Conservation (phyloP, 345 rosid species). For the Mangifera indica region DNA sequence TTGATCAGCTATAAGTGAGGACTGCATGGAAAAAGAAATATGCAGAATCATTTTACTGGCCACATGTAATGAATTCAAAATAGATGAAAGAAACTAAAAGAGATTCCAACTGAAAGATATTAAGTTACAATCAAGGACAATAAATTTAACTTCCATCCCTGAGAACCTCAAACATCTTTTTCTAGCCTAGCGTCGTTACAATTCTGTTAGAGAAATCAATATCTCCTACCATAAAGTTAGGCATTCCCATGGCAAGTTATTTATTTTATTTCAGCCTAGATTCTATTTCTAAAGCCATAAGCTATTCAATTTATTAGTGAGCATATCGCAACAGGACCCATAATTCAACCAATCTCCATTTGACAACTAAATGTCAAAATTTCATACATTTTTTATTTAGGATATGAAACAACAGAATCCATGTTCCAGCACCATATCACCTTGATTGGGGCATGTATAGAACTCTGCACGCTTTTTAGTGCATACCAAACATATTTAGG, state of each 20-base stretch:
- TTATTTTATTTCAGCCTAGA: background rate
- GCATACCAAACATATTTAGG: background rate
- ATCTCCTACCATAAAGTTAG: background rate
- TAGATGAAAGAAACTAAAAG: background rate
- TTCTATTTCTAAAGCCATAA: background rate
- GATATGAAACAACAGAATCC: background rate
- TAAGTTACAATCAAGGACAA: background rate
- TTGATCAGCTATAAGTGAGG: conserved; percentile 16
- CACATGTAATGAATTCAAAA: background rate
- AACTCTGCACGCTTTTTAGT: background rate
- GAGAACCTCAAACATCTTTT: background rate
- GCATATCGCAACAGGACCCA: background rate
- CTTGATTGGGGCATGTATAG: background rate
- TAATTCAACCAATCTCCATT: background rate
- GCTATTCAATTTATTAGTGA: background rate
- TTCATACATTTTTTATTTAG: background rate
- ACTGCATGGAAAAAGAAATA: conserved; percentile 25
- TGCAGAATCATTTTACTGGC: background rate
- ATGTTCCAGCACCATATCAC: background rate
- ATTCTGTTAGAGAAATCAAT: background rate
- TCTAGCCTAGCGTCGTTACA: background rate
- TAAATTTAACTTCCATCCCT: background rate
- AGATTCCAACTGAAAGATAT: background rate
- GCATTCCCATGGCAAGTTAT: background rate
- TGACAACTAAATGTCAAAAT: background rate